These are phyloP conservation scores for Pinus taeda DNA, from an alignment of 75 land plant genomes.

Conservation along the genomic window DNA sequence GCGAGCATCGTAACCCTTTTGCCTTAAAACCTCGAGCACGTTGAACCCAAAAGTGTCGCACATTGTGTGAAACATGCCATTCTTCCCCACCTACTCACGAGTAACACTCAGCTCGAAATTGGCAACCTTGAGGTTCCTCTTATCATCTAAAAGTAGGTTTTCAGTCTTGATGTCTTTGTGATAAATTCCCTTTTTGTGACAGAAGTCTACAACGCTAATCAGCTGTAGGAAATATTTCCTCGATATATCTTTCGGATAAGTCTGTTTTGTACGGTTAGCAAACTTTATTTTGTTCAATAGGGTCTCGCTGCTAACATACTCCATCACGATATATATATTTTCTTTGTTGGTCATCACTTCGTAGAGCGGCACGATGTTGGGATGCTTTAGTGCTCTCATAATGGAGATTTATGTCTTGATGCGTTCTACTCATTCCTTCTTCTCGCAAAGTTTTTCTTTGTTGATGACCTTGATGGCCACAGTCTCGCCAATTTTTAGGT, in stretches of 20 bases:
- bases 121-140: slow-evolving; percentile 45
- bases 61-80: slow-evolving; percentile 30
- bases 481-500: not conserved
- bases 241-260: slow-evolving; percentile 24
- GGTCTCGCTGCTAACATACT: slow-evolving; percentile 49
- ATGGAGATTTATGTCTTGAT: slow-evolving; percentile 10
- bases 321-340: slow-evolving; percentile 60
- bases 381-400: slow-evolving; percentile 22
- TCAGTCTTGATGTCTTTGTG: slow-evolving; percentile 78
- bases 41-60: slow-evolving; percentile 62
- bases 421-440: not conserved
- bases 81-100: slow-evolving; percentile 21
- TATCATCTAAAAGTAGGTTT: slow-evolving; percentile 49
- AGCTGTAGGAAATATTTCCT: slow-evolving; percentile 54
- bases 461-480: not conserved
- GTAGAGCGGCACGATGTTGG: slow-evolving; percentile 19
- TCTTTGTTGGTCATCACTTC: slow-evolving; percentile 22
- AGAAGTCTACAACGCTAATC: slow-evolving; percentile 44
- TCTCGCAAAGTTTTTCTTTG: not conserved
- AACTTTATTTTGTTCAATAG: slow-evolving; percentile 22
- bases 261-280: slow-evolving; percentile 18
- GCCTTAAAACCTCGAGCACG: slow-evolving; percentile 50
- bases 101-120: slow-evolving; percentile 65
- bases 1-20: slow-evolving; percentile 9
- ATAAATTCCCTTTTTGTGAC: slow-evolving; percentile 52